Conservation (phyloP, 495 filamentous ascomycete genomes). For the Neurospora sp. region DNA sequence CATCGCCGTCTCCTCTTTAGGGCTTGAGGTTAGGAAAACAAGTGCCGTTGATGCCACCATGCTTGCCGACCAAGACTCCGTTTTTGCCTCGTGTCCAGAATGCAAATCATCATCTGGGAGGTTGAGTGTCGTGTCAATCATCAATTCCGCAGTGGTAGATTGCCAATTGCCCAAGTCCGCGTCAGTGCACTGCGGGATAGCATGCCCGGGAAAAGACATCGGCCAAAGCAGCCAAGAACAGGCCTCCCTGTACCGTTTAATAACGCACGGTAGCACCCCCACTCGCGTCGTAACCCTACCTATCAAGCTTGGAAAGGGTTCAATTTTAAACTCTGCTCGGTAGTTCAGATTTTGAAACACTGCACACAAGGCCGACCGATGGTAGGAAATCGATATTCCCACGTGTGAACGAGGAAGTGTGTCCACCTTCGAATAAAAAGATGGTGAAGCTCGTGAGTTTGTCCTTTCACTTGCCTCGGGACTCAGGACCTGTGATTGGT, state of each 20-base stretch:
- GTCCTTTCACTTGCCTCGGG: neutral
- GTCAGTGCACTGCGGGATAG: neutral
- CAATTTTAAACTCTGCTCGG: neutral
- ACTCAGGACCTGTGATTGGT: neutral
- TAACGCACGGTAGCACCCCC: neutral
- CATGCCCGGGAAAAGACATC: neutral
- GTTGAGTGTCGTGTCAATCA: neutral
- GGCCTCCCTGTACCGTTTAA: neutral
- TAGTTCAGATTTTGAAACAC: neutral
- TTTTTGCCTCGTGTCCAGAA: neutral
- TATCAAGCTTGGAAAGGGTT: neutral
- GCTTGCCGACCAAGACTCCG: neutral
- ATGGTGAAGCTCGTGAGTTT: neutral
- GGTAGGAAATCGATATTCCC: neutral
- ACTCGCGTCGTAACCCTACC: neutral
- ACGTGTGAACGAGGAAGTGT: neutral
- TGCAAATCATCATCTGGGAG: neutral
- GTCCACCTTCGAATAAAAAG: neutral
- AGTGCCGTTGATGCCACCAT: neutral
- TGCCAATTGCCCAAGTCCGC: neutral
- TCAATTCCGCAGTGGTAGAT: neutral
- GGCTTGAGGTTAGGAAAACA: neutral
- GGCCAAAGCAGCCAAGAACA: neutral
- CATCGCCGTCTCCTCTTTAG: neutral
- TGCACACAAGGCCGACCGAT: neutral